phyloP scores from a whole-genome alignment of 1,284 basidiomycete genomes.

The Moesziomyces antarcticus region DNA sequence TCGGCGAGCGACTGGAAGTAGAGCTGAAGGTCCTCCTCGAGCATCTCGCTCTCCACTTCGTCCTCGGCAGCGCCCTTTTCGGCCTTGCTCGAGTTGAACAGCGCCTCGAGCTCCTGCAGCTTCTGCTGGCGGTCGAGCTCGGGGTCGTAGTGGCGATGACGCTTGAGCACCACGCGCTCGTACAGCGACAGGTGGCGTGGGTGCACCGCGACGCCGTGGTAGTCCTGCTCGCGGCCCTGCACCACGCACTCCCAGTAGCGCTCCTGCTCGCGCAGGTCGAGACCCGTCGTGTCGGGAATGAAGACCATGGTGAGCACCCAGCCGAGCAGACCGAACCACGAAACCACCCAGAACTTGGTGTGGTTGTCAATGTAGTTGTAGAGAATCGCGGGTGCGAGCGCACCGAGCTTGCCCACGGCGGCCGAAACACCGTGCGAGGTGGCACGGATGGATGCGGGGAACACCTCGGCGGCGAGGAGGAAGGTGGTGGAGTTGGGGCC shows the following conservation, averaged over 20 bases:
- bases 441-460: conserved; percentile 68
- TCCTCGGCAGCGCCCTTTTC: conserved; percentile 40
- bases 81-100: conserved; percentile 64
- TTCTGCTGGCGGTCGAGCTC: conserved; percentile 71
- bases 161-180: conserved; percentile 71
- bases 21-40: conserved; percentile 53
- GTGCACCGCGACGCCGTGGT: conserved; percentile 73
- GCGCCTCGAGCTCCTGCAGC: conserved; percentile 70
- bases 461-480: conserved; percentile 68
- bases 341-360: conserved; percentile 72
- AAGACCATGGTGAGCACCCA: conserved; percentile 70
- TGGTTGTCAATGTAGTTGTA: conserved; percentile 69
- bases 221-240: conserved; percentile 70
- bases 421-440: conserved; percentile 69
- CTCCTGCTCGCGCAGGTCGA: conserved; percentile 73
- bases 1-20: conserved; percentile 58
- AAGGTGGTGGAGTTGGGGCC: conserved; percentile 71
- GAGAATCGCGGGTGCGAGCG: conserved; percentile 67
- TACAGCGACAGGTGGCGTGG: conserved; percentile 71
- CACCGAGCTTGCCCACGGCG: conserved; percentile 68
- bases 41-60: conserved; percentile 24
- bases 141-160: conserved; percentile 71
- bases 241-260: conserved; percentile 72
- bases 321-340: conserved; percentile 72
- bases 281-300: conserved; percentile 72